Evolutionary conservation across 2,329 filamentous ascomycete species (phyloP), one percentile per base, ranked within the genome.

Genomic region (Rhynchosporium graminicola): DNA sequence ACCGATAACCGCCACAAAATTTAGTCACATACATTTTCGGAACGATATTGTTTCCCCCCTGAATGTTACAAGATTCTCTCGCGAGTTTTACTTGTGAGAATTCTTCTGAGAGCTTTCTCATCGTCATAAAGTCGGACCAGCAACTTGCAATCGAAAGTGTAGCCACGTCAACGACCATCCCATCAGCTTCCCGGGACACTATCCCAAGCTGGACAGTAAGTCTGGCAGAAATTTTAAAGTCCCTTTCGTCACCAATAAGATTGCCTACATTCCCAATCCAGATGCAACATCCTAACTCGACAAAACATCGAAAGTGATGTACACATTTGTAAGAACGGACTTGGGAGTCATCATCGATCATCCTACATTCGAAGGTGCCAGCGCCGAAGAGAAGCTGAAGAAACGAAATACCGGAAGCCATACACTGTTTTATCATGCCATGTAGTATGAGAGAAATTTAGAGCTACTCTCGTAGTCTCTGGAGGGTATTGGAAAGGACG

Each of bases 221-320:
- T n/a, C 51, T 55, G 5, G 60, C 62, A 7, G 33, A 46, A 7
- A 43, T 46, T 20, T 26, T 42, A 31, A 26, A 45, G 31, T n/a
- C 38, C 42, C 20, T 65, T 66, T 20, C 20, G 20, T 20, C 20
- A 20, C 20, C 20, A 20, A 20, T 20, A 20, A 20, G 20, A 20
- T 20, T 20, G 20, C 20, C 20, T 20, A 20, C 20, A 20, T 20
- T 20, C 20, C 20, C 20, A 20, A 20, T 20, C 20, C 20, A 20
- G 1, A 20, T 20, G 20, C 20, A 20, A 20, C 20, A 20, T 20
- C 57, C 42, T 54, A n/a, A 48, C 61, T 70, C 0, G 66, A 66
- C 1, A 33, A 43, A 26, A 63, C 64, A 8, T 64, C 65, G 36
- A 65, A 58, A 42, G 48, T 33, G 2, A 65, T 69, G 55, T 69